Conservation (phyloP, 768 basidiomycete genomes). For the Russula compacta region DNA sequence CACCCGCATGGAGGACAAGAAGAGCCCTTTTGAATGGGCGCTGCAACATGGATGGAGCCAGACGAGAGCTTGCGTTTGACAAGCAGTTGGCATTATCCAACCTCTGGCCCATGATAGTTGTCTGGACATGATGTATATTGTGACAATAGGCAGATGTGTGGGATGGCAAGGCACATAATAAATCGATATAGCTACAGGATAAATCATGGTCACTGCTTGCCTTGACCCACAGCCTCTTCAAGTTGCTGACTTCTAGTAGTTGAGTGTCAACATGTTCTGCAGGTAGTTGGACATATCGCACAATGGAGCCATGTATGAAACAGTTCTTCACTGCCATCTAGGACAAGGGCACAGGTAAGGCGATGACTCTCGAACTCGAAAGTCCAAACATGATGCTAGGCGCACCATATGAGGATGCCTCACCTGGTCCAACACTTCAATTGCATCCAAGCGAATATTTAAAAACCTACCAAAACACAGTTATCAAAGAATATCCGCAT, state of each 20-base stretch:
- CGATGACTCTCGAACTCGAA: background rate
- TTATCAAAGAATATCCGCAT: background rate
- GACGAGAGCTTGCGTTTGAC: no score
- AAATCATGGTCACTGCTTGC: slow-evolving; percentile 10
- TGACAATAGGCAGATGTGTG: background rate
- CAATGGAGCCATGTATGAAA: slow-evolving; percentile 97
- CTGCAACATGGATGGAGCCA: no score
- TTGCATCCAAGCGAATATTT: slow-evolving; percentile 93
- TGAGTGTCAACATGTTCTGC: slow-evolving; percentile 92
- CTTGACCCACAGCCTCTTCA: slow-evolving; percentile 39
- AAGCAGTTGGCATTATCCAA: slow-evolving; percentile 61
- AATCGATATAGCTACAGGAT: background rate
- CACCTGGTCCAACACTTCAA: slow-evolving; percentile 84
- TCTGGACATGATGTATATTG: background rate
- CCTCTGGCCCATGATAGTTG: slow-evolving; percentile 6
- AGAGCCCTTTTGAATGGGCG: no score
- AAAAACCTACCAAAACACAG: slow-evolving; percentile 54
- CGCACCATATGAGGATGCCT: slow-evolving; percentile 95
- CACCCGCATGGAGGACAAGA: no score
- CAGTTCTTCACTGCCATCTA: slow-evolving; percentile 99
- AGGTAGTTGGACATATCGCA: slow-evolving; percentile 93
- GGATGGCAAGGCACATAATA: background rate
- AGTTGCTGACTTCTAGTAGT: slow-evolving; percentile 90
- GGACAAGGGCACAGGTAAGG: background rate
- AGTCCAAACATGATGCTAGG: no score